Base-by-base conservation (phyloP, 345 rosid species). In the Clausena lansium region DNA sequence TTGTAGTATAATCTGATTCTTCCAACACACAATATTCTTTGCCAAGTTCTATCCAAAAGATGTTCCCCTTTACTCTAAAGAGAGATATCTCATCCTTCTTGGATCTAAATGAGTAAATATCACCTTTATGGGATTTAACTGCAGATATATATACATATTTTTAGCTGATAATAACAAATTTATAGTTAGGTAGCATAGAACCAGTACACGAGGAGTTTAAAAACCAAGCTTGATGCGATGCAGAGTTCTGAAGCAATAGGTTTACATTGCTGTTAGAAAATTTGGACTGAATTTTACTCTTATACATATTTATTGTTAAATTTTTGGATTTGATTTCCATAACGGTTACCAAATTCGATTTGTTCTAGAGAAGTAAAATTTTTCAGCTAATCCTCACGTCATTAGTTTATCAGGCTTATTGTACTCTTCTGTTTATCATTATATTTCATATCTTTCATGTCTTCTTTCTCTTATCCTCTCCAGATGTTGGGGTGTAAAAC, bases 401-500 rank as follows among this genome's bases (percentile, higher is more conserved):
- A 67, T 38, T n/a, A 66, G 27, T 66, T 66, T 39, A 67, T 10
- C 30, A 5, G 30, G 65, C 28, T 32, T 45, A 41, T 61, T 25
- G 1, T 2, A 2, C 50, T 10, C 54, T 27, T 39, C 28, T 39
- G 35, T 47, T 74, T 39, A 39, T 74, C 50, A 75, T 30, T 64
- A 24, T 70, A 57, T 45, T 59, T 74, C 14, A 45, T 25, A 57
- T 25, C 47, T 33, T 75, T 52, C 36, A 27, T 76, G 30, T 74
- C 50, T 76, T 55, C 61, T 78, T 65, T 78, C 66, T 78, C 78
- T 27, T 59, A 22, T 73, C 38, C 54, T 67, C 61, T 54, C 77
- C 87, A 94, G 97, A 93, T 95, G 98, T 82, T 95, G 81, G 93
- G 91, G 30, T 93, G 98, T 81, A 84, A 72, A 76, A 89, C 91